phyloP scores from a whole-genome alignment of 192 early-diverging fungal genomes.

The Coemansia sp. region DNA sequence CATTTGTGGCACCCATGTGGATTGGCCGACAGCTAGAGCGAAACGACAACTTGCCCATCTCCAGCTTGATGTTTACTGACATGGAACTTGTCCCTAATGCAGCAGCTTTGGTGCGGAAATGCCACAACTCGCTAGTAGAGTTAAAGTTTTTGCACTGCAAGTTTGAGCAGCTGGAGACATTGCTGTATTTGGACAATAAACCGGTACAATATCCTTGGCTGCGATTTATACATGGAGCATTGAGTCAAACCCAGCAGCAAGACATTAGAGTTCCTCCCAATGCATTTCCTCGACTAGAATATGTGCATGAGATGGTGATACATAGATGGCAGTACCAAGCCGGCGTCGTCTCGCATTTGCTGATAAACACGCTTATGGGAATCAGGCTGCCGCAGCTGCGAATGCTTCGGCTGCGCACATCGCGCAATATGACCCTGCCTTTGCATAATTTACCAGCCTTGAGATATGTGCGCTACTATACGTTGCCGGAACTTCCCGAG shows the following conservation, averaged over 20 bases:
- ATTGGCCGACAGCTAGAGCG: neutral
- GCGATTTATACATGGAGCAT: slow-evolving; percentile 8
- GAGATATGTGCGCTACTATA: slow-evolving; percentile 13
- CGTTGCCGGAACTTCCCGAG: neutral
- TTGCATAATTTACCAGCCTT: slow-evolving; percentile 7
- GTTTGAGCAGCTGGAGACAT: neutral
- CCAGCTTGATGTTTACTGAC: slow-evolving; percentile 13
- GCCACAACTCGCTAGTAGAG: neutral
- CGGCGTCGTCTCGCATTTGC: slow-evolving; percentile 18
- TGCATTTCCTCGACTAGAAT: slow-evolving; percentile 16
- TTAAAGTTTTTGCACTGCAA: slow-evolving; percentile 15
- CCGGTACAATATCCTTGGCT: slow-evolving; percentile 11
- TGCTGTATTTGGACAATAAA: neutral
- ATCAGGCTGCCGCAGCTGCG: slow-evolving; percentile 9
- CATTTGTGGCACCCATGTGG: slow-evolving; percentile 8
- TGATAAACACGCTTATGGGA: slow-evolving; percentile 11
- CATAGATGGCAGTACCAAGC: slow-evolving; percentile 12
- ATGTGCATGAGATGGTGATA: slow-evolving; percentile 9
- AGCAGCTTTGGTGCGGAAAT: neutral
- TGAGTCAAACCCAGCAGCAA: neutral
- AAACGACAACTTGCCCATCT: neutral
- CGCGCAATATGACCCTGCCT: slow-evolving; percentile 8
- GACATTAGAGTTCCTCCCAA: slow-evolving; percentile 1
- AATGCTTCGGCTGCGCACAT: slow-evolving; percentile 1
- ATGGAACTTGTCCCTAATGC: slow-evolving; percentile 5